Evolutionary conservation across 2,329 filamentous ascomycete species (phyloP), one percentile per base, ranked within the genome.

Genomic region (Diaporthe amygdali): DNA sequence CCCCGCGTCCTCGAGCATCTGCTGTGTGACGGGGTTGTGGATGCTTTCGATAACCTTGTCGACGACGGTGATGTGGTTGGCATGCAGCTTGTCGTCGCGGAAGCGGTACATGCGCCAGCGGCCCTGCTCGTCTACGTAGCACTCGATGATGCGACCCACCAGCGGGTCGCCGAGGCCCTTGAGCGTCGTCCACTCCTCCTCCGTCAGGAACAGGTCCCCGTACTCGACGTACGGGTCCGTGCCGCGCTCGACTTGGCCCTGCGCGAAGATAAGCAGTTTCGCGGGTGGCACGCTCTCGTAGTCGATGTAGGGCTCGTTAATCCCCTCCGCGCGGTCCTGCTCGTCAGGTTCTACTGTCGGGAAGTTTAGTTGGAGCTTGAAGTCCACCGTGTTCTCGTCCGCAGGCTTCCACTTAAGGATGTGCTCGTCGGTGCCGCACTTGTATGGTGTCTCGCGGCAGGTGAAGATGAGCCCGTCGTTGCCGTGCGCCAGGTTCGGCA

Each of bases 381-480:
- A 98, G 80, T 99, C 96, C 76, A 99, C 91, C 0, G 95, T 97
- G 84, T 99, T 99, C 81, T 99, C 96, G 75, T 94, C 88, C 5
- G 94, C 94, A 0, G 96, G 95, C 83, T 99, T 99, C 96, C 96
- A 99, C 82, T 99, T 99, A 47, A 99, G 86, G 74, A 98, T 99
- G 80, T 97, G 92, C 63, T 90, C 90, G 81, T 99, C 96, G 15
- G 96, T 99, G 75, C 96, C 96, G 75, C 93, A 92, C 76, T 92
- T 92, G 84, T 99, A 99, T 12, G 92, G 88, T 22, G 94, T 94
- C 76, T 91, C 92, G 74, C 94, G 91, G 83, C 96, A 97, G n/a
- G 96, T 98, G 82, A 98, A 99, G 78, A 99, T 97, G 56, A 99
- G 88, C 7, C 96, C 96, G 80, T 99, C 96, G 80, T 98, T 98